Evolutionary conservation across 192 early-diverging fungal genomes (phyloP), one percentile per base, ranked within the genome.

Genomic region (Chytriomyces sp.): DNA sequence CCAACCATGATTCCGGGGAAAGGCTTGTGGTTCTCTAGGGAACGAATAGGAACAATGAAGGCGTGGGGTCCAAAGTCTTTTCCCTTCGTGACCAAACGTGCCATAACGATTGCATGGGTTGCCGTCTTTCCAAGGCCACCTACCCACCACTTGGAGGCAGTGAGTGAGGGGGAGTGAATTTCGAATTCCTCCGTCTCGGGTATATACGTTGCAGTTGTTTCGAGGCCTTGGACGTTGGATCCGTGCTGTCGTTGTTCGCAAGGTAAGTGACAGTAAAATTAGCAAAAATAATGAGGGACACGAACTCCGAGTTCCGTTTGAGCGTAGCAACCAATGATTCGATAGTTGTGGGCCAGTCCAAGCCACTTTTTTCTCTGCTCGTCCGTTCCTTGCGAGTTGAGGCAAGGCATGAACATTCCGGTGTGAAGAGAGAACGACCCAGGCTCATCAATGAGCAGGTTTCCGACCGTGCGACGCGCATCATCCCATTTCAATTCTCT

Each of bases 141-240:
- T 36, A 89, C 85, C 93, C 93, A 95, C 92, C 92, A 95, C 78
- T 95, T 95, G 78, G 85, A 77, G 0, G 92, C 82, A 39, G 92
- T 91, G 52, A 94, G 75, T 60, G 77, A 84, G 30, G 93, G 93
- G 34, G 88, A 86, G 73, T 95, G 90, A 54, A 95, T 80, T 66
- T 92, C 93, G 60, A 93, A 95, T 82, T 95, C 91, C 69, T 94
- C 84, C 3, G 92, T 93, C 75, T 91, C 91, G 3, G 89, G 87
- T 41, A 91, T 82, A 61, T 86, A 93, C 0, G 92, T 94, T 58
- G 92, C 92, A 0, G 91, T 93, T 33, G 93, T 95, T 82, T 95
- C 93, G 30, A 95, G 83, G 3, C 92, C 93, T 84, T 93, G 90
- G n/a, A 95, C 89, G 58, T 95, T 95, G 37, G 88, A 89, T 12